phyloP scores from a whole-genome alignment of 768 basidiomycete genomes.

The Hypholoma sublateritium region DNA sequence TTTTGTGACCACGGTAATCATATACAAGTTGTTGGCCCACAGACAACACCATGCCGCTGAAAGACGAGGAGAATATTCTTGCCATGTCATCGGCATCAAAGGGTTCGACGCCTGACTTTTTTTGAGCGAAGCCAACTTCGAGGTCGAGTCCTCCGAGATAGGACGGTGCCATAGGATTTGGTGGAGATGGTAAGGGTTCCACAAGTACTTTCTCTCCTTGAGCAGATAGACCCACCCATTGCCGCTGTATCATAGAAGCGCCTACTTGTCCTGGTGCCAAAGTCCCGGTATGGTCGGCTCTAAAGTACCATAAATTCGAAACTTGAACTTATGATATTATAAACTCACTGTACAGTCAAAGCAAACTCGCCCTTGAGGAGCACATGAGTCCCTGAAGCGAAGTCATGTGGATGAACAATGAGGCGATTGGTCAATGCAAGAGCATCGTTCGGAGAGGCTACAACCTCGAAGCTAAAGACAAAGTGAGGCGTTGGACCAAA shows the following conservation, averaged over 20 bases:
- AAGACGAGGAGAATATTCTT: conserved; percentile 70
- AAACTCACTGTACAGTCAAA: conserved; percentile 67
- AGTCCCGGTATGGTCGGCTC: conserved; percentile 77
- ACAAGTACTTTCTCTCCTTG: conserved; percentile 76
- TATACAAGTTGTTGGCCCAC: conserved; percentile 73
- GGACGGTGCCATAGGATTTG: conserved; percentile 47
- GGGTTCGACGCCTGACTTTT: conserved; percentile 53
- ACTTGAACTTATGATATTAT: background rate
- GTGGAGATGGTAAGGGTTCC: conserved; percentile 56
- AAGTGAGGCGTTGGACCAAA: background rate
- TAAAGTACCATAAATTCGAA: conserved; percentile 26
- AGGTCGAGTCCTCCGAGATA: conserved; percentile 82
- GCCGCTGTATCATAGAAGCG: conserved; percentile 75
- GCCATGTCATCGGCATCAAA: conserved; percentile 90
- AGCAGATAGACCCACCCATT: conserved; percentile 87
- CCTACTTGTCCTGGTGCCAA: conserved; percentile 71
- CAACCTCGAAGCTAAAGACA: conserved; percentile 51
- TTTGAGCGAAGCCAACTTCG: conserved; percentile 67
- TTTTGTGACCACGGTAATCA: conserved; percentile 84
- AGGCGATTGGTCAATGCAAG: conserved; percentile 82
- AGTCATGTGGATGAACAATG: conserved; percentile 78
- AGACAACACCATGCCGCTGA: conserved; percentile 69
- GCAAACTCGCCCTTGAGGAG: conserved; percentile 71
- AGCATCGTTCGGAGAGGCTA: conserved; percentile 57
- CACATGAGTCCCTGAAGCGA: conserved; percentile 70